Percentiles rank a stretch among this genome's conserved stretches.
phyloP scores from a whole-genome alignment of 2,329 filamentous ascomycete genomes.

The Cordyceps cicadae region DNA sequence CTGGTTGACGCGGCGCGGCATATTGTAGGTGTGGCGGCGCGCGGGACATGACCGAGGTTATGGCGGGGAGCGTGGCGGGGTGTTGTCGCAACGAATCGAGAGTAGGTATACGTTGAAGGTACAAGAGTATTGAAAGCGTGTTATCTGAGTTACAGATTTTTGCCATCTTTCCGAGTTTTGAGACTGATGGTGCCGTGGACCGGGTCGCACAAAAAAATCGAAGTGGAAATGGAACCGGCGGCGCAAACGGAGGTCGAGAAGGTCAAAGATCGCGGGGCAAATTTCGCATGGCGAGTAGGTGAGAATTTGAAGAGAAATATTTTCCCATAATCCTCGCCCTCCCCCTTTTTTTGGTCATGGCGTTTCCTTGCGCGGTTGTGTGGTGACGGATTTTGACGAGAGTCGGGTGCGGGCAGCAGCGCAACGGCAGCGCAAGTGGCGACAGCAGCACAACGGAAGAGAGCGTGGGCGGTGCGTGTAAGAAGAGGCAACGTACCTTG shows the following conservation, averaged over 20 bases:
- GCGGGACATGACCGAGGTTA: constrained; percentile 3
- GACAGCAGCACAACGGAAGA: neutral
- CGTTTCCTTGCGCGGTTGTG: neutral
- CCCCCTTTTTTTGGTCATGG: neutral
- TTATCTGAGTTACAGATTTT: neutral
- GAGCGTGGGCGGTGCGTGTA: neutral
- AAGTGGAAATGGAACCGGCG: neutral
- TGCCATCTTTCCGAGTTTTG: neutral
- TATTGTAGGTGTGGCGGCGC: neutral
- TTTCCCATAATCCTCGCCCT: neutral
- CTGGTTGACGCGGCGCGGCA: neutral
- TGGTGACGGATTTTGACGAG: neutral
- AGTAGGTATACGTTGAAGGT: neutral
- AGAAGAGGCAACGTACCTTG: constrained; percentile 3
- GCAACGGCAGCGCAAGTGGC: constrained; percentile 6
- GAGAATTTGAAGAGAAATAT: too few relatives aligned
- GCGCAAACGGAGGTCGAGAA: neutral
- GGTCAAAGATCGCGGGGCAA: neutral
- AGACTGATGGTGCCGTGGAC: neutral
- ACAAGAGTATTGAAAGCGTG: neutral
- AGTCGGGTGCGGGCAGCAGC: constrained; percentile 5
- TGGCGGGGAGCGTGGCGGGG: neutral
- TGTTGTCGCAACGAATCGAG: neutral
- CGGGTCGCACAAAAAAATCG: constrained; percentile 1
- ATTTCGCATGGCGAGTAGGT: neutral